Percentiles rank a stretch among this genome's conserved stretches.
phyloP scores from a whole-genome alignment of 176 grass and related monocot genomes.

The Luzula sylvatica region DNA sequence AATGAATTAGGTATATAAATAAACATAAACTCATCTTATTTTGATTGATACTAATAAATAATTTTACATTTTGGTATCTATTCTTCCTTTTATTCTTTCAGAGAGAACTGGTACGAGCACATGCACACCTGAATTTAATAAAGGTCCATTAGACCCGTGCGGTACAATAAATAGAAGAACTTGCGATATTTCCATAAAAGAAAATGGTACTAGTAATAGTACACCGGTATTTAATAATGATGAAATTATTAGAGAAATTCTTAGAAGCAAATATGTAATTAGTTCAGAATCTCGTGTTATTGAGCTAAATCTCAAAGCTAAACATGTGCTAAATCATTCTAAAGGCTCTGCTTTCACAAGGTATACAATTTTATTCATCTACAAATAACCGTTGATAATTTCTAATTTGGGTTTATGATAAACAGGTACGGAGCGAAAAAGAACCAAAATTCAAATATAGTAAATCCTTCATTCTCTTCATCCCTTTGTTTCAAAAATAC shows the following conservation, averaged over 20 bases:
- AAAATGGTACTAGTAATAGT: slow-evolving; percentile 19
- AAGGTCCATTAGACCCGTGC: slow-evolving; percentile 27
- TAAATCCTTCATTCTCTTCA: slow-evolving; percentile 24
- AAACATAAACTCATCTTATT: neutral
- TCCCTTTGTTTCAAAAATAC: slow-evolving; percentile 14
- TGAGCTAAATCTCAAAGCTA: too few species aligned
- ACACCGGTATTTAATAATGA: neutral
- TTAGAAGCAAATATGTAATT: slow-evolving; percentile 22
- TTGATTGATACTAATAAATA: slow-evolving; percentile 3
- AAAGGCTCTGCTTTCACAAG: slow-evolving; percentile 81
- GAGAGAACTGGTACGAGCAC: slow-evolving; percentile 28
- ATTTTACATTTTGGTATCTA: neutral
- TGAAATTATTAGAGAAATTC: slow-evolving; percentile 34
- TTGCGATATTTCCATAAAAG: slow-evolving; percentile 25
- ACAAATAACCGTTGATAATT: neutral
- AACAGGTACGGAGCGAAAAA: slow-evolving; percentile 72
- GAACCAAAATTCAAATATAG: slow-evolving; percentile 27
- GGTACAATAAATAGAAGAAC: slow-evolving; percentile 28
- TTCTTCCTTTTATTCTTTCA: slow-evolving; percentile 20
- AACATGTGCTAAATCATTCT: slow-evolving; percentile 78
- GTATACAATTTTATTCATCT: slow-evolving; percentile 28
- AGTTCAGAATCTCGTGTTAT: slow-evolving; percentile 34
- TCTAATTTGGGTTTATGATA: too few species aligned
- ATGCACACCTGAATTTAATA: slow-evolving; percentile 26
- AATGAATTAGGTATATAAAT: too few species aligned